Conservation (phyloP, 2,329 filamentous ascomycete genomes). For the Colletotrichum cordylinicola region DNA sequence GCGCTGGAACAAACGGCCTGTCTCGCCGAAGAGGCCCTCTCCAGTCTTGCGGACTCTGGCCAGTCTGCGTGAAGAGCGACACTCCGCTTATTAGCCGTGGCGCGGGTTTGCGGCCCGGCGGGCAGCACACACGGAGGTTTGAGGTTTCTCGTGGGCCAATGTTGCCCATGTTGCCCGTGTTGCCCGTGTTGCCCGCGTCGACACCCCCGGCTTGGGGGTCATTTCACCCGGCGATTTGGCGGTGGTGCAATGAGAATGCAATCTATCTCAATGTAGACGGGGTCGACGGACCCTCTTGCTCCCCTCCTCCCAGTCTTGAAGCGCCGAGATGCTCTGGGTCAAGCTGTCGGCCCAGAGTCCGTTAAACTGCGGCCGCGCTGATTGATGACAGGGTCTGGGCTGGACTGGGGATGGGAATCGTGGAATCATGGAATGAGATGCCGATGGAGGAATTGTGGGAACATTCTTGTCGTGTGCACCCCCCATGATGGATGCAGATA, state of each 20-base stretch:
- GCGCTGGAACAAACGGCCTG: conserved; percentile 5
- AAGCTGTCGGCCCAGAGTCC: conserved; percentile 4
- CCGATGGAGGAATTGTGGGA: conserved; percentile 8
- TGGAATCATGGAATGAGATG: conserved; percentile 1
- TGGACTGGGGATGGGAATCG: neutral
- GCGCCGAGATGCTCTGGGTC: neutral
- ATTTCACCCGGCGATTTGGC: neutral
- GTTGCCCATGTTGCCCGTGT: neutral
- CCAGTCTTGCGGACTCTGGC: neutral
- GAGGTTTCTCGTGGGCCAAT: neutral
- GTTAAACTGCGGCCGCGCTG: neutral
- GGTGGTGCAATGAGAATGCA: conserved; percentile 4
- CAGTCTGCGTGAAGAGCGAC: conserved; percentile 3
- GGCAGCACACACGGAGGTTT: conserved; percentile 4
- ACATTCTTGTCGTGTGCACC: neutral
- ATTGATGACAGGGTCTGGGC: neutral
- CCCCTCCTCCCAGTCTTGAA: neutral
- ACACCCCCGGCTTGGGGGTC: neutral
- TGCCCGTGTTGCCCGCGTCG: neutral
- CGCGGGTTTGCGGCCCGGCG: conserved; percentile 17
- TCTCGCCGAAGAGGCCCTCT: neutral
- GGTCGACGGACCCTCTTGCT: neutral
- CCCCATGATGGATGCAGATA: neutral
- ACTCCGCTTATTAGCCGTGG: conserved; percentile 16
- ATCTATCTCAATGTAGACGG: conserved; percentile 6